Percentiles rank a stretch among this genome's conserved stretches.
Evolutionary conservation across 2,329 filamentous ascomycete species (phyloP).

Genomic region (Epicoccum nigrum): DNA sequence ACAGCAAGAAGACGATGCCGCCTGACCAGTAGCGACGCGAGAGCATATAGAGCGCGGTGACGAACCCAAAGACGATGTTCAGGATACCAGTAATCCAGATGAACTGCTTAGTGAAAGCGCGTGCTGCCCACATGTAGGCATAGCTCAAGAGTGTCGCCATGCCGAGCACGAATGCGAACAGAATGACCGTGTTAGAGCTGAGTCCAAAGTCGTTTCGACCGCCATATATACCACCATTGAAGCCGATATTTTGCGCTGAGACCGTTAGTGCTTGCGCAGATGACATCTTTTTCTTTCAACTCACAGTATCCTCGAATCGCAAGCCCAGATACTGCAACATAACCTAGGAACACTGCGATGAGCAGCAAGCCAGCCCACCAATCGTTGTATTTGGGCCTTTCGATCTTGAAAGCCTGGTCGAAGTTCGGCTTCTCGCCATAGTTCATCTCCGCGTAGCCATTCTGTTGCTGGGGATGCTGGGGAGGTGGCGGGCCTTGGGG

Average conservation of each 20-base stretch:
- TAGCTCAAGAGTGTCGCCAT: constrained; percentile 78
- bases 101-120: constrained; percentile 83
- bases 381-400: constrained; percentile 88
- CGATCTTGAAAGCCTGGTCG: constrained; percentile 80
- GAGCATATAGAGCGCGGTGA: constrained; percentile 85
- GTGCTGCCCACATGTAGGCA: constrained; percentile 75
- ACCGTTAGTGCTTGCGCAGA: constrained; percentile 8
- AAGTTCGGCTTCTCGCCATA: constrained; percentile 62
- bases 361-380: constrained; percentile 85
- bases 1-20: constrained; percentile 85
- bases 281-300: constrained; percentile 4
- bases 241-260: constrained; percentile 62
- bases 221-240: constrained; percentile 77
- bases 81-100: constrained; percentile 76
- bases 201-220: constrained; percentile 70
- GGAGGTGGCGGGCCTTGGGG: constrained; percentile 31
- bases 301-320: constrained; percentile 72
- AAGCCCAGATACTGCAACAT: constrained; percentile 76
- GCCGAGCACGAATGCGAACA: constrained; percentile 79
- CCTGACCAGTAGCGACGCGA: constrained; percentile 77
- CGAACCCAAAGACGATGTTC: constrained; percentile 80
- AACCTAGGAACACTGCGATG: constrained; percentile 73
- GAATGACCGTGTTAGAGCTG: constrained; percentile 81
- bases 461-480: constrained; percentile 30
- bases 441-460: constrained; percentile 35